phyloP scores from a whole-genome alignment of 495 filamentous ascomycete genomes.

The Lichina pygmaea region DNA sequence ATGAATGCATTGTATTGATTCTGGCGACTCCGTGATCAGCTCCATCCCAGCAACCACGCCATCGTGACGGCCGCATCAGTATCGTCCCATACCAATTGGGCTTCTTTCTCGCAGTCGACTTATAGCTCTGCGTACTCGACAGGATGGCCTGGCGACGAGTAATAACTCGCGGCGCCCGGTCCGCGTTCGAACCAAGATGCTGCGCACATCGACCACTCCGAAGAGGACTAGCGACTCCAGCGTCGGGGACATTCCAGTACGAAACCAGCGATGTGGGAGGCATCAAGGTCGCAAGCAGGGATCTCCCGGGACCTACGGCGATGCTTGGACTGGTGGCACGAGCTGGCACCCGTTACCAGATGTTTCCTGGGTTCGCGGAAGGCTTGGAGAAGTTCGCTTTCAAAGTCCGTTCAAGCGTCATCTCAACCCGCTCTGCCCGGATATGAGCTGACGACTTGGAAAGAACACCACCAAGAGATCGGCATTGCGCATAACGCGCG shows the following conservation, averaged over 20 bases:
- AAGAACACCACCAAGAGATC: conserved; percentile 70
- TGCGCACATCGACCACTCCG: conserved; percentile 28
- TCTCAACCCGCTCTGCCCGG: neutral
- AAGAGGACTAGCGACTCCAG: conserved; percentile 57
- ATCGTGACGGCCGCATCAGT: too few relatives aligned
- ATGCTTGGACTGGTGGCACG: conserved; percentile 76
- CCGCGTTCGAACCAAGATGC: conserved; percentile 41
- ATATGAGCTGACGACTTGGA: neutral
- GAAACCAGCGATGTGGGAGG: conserved; percentile 61
- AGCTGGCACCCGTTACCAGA: conserved; percentile 78
- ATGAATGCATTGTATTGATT: too few relatives aligned
- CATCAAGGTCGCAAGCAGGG: conserved; percentile 73
- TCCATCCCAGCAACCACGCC: too few relatives aligned
- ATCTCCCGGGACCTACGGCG: conserved; percentile 64
- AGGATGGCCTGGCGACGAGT: neutral
- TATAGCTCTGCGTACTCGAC: too few relatives aligned
- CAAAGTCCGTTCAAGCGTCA: conserved; percentile 35
- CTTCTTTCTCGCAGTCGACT: too few relatives aligned
- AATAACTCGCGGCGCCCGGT: conserved; percentile 39
- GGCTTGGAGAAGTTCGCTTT: conserved; percentile 84
- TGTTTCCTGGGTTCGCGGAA: conserved; percentile 64
- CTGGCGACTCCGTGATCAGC: too few relatives aligned
- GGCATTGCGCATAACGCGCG: conserved; percentile 72
- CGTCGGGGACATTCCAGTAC: conserved; percentile 63
- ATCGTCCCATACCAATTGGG: too few relatives aligned